These are phyloP conservation scores for Kuraishia cidri DNA, from an alignment of 805 yeast species.

Conservation along the genomic window DNA sequence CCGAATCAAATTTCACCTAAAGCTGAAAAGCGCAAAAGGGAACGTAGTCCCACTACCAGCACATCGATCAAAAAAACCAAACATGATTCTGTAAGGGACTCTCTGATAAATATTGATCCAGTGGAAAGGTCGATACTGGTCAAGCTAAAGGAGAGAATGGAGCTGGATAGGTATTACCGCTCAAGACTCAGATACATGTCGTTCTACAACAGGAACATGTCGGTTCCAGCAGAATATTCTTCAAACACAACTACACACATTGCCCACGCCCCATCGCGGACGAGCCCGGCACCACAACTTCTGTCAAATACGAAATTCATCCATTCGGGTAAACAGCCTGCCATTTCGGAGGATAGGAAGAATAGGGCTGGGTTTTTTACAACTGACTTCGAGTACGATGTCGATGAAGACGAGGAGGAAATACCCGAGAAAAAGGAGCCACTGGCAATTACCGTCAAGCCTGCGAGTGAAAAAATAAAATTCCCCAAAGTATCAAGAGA, in stretches of 20 bases:
- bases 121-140: constrained; percentile 21
- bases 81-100: constrained; percentile 1
- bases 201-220: constrained; percentile 18
- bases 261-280: neutral
- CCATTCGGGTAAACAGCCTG: neutral
- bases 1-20: neutral
- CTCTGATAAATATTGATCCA: constrained; percentile 15
- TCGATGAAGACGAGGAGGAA: constrained; percentile 1
- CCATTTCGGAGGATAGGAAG: constrained; percentile 2
- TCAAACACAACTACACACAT: neutral
- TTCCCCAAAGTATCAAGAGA: neutral
- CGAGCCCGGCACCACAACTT: neutral
- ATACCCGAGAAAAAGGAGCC: neutral
- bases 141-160: constrained; percentile 25
- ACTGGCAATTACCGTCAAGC: neutral
- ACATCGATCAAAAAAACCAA: neutral
- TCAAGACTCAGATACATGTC: constrained; percentile 33
- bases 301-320: neutral
- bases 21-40: neutral
- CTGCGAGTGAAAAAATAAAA: constrained; percentile 1
- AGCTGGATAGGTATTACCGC: constrained; percentile 33
- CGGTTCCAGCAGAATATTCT: neutral
- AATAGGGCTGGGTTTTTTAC: constrained; percentile 1
- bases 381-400: constrained; percentile 3
- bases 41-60: neutral